A percentile compares a stretch with the other conserved stretches of the same genome.
phyloP scores from a whole-genome alignment of 371 early-diverging fungal species.

The Umbelopsis sp. region DNA sequence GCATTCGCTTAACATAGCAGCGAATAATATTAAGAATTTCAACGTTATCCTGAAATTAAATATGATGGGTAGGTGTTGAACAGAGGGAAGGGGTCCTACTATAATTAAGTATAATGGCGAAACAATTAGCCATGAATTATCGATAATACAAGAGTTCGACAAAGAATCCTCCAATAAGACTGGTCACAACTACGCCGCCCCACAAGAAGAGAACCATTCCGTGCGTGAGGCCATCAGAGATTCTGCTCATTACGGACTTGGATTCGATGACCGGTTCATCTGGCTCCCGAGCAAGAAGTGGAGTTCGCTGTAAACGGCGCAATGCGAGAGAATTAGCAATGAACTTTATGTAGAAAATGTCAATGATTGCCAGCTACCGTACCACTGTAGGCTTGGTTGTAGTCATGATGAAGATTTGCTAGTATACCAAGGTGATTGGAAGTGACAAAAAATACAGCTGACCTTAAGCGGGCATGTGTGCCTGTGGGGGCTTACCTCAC shows the following conservation, averaged over 20 bases:
- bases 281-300: neutral
- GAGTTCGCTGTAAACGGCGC: neutral
- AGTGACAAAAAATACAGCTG: neutral
- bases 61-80: neutral
- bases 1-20: neutral
- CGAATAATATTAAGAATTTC: neutral
- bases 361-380: neutral
- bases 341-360: neutral
- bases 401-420: neutral
- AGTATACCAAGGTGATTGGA: too few relatives aligned
- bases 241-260: neutral
- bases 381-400: neutral
- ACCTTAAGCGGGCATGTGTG: neutral
- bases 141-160: constrained; percentile 5
- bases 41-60: neutral
- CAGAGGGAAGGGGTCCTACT: neutral
- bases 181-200: neutral
- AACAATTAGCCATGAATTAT: neutral
- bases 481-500: neutral
- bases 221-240: neutral
- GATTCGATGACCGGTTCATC: neutral
- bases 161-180: neutral
- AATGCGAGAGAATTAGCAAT: neutral
- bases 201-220: neutral
- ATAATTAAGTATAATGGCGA: too few relatives aligned